Base-by-base conservation (phyloP, 2,329 filamentous ascomycete genomes). In the Lasiodiplodia gonubiensis region DNA sequence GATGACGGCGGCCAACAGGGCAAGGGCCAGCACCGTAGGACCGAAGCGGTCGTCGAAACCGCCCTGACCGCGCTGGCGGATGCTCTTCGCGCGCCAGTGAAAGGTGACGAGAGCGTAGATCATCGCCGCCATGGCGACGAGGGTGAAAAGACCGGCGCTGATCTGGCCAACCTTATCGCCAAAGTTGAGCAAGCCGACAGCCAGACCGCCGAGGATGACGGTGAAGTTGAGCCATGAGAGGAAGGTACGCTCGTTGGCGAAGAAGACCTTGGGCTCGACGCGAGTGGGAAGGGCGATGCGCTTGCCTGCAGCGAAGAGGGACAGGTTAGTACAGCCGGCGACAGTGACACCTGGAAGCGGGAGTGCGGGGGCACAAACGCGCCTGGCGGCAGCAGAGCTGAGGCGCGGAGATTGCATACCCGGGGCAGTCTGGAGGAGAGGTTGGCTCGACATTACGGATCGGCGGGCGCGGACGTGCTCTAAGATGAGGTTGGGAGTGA, bases 151-250 rank as follows among this genome's bases (percentile, higher is more conserved):
- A 64, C 92, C 94, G 67, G 95, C 93, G 69, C 91, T 94, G 80
- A 98, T 97, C 79, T 95, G 95, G 74, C 94, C 94, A 67, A 97
- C 89, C 71, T 89, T 90, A 81, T 99, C 95, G 78, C 95, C 95
- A 75, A 99, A 99, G 85, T 99, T 99, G 76, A 99, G 89, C 78
- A 99, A 93, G 73, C 95, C 95, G 74, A 99, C 92, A 72, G 95
- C 94, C 61, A 99, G 89, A 71, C 95, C 95, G 76, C 95, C 95
- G 70, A 99, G 91, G 81, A 99, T 94, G 77, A 99, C 94, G 80
- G 94, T 97, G 86, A 98, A 98, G 87, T 99, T 99, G 77, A 99
- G 92, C 95, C 95, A 99, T 81, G 93, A 97, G 76, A 99, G 89
- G 80, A 99, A 99, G 70, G 95, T 99, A 71, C 95, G 93, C 84